phyloP scores from a whole-genome alignment of 345 rosid species.

The Firmiana major region DNA sequence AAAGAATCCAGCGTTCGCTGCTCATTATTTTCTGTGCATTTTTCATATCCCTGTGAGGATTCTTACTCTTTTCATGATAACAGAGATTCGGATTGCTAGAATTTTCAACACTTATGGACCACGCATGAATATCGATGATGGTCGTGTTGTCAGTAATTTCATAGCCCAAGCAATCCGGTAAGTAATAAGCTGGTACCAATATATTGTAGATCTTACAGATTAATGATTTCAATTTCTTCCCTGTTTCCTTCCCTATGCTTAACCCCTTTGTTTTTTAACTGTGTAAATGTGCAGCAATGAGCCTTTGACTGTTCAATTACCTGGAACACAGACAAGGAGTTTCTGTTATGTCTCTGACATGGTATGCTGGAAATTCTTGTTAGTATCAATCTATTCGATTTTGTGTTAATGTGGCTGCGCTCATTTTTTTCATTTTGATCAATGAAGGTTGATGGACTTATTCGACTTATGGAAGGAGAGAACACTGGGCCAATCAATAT shows the following conservation, averaged over 20 bases:
- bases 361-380: conserved; percentile 38
- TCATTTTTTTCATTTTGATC: not conserved
- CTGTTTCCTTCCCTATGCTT: not conserved
- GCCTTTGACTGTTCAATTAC: conserved; percentile 83
- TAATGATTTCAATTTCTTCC: not conserved
- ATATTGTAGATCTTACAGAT: not conserved
- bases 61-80: not conserved
- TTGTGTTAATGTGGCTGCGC: not conserved
- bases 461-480: conserved; percentile 91
- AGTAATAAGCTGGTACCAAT: not conserved
- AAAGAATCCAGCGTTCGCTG: not conserved
- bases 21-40: not conserved
- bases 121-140: conserved; percentile 92
- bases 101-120: conserved; percentile 97
- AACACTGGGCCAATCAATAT: conserved; percentile 88
- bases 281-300: conserved; percentile 50
- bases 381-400: not conserved
- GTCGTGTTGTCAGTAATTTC: conserved; percentile 97
- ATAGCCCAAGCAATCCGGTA: conserved; percentile 94
- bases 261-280: not conserved
- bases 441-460: conserved; percentile 81
- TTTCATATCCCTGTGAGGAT: not conserved
- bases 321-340: conserved; percentile 92
- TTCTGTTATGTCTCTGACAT: conserved; percentile 94
- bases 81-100: conserved; percentile 84